Conservation (phyloP, 2,329 filamentous ascomycete species). For the Eurotiales sp. region DNA sequence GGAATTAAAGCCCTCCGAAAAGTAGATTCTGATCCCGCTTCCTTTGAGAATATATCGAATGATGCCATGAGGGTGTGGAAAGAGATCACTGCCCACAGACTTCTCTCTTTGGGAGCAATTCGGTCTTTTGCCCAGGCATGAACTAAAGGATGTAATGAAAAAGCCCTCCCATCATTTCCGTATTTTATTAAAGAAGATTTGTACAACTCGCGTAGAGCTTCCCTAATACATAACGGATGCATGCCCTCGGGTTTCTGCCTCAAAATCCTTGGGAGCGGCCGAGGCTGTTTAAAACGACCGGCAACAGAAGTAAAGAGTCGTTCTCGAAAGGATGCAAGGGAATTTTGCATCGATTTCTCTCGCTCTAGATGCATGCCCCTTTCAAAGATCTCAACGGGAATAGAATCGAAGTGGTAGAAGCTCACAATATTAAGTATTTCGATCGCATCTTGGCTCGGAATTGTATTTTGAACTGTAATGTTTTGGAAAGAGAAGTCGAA, state of each 20-base stretch:
- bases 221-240: slow-evolving; percentile 12
- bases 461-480: slow-evolving; percentile 10
- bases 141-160: slow-evolving; percentile 32
- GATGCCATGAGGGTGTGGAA: slow-evolving; percentile 17
- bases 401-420: slow-evolving; percentile 15
- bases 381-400: slow-evolving; percentile 13
- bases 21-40: slow-evolving; percentile 12
- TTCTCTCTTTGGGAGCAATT: slow-evolving; percentile 17
- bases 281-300: slow-evolving; percentile 5
- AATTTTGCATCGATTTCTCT: slow-evolving; percentile 7
- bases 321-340: not conserved
- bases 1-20: slow-evolving; percentile 23
- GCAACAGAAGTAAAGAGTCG: not conserved
- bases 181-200: slow-evolving; percentile 19
- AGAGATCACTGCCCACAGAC: slow-evolving; percentile 15
- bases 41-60: slow-evolving; percentile 14
- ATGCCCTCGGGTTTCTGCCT: not conserved
- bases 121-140: slow-evolving; percentile 29
- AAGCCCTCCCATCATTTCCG: slow-evolving; percentile 19
- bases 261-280: slow-evolving; percentile 5
- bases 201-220: slow-evolving; percentile 17
- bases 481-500: slow-evolving; percentile 12
- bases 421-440: slow-evolving; percentile 15
- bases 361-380: too few species aligned
- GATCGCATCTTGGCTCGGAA: slow-evolving; percentile 12